Evolutionary conservation across 495 filamentous ascomycete species (phyloP), one percentile per base, ranked within the genome.

Genomic region (Monascus purpureus): DNA sequence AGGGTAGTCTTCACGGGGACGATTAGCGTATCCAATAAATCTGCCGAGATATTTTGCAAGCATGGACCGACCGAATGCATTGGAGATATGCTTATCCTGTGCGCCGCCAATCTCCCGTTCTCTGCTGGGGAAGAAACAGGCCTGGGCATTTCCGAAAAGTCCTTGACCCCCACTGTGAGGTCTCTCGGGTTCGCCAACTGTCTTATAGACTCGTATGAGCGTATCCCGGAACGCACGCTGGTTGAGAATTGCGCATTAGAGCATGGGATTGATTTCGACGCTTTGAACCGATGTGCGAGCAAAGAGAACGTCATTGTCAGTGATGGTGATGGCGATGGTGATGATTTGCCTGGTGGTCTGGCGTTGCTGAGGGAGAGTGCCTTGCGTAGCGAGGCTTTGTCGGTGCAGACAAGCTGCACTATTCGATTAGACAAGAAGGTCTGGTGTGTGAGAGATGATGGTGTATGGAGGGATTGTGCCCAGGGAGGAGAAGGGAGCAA

Each of bases 121-220:
- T 46, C 53, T 28, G 37, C 44, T 1, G 28, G 39, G 7, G 25
- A 23, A 1, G 38, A 53, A 25, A 3, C 6, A 2, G 38, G 40
- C 28, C 31, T 42, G 2, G 29, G 43, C 1, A 29, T 50, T 6
- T 46, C 70, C 40, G 11, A 35, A 16, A 14, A 36, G 14, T 41
- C 53, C 25, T 52, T 50, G 19, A 75, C 83, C 7, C 74, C 84
- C 32, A 72, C 81, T n/a, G 86, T 87, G 53, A 77, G 73, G 17
- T 92, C 77, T 33, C 69, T 96, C 24, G 86, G 86, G 16, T 99
- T 95, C 54, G 78, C 80, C 22, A 84, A 85, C 67, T 96, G 92
- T 55, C 53, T 99, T 19, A 73, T 74, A 8, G 63, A 59, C 19
- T 65, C 80, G 27, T 99, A 82, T 52, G 27, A 58, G 4, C 47